Percentiles rank a stretch among this genome's conserved stretches.
Evolutionary conservation across 2,329 filamentous ascomycete genomes (phyloP).

Genomic region (Alternaria longipes): DNA sequence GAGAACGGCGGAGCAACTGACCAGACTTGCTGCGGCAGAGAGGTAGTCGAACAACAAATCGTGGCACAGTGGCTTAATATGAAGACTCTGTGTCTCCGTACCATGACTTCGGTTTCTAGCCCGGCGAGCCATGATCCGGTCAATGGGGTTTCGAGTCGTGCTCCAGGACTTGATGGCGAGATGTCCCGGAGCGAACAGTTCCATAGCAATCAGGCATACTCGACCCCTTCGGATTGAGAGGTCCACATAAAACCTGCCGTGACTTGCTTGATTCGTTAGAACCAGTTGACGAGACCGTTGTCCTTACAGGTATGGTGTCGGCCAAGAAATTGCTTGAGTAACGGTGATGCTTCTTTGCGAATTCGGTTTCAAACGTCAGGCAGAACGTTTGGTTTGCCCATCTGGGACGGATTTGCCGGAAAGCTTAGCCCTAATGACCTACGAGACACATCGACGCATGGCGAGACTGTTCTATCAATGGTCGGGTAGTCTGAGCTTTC

Average conservation of each 20-base stretch:
- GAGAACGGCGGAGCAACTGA: conserved; percentile 32
- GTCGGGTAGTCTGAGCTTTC: neutral
- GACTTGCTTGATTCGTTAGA: conserved; percentile 16
- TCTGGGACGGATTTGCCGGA: conserved; percentile 24
- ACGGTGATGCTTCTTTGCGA: conserved; percentile 31
- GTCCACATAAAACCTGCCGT: neutral
- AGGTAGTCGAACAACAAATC: conserved; percentile 10
- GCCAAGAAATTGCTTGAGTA: conserved; percentile 33
- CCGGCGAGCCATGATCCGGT: conserved; percentile 16
- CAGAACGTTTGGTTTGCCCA: conserved; percentile 38
- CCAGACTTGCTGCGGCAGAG: conserved; percentile 44
- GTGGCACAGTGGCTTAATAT: conserved; percentile 36
- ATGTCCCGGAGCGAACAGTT: conserved; percentile 5
- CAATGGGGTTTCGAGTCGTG: conserved; percentile 16
- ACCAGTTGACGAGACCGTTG: conserved; percentile 19
- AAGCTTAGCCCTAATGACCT: conserved; percentile 26
- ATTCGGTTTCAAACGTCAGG: conserved; percentile 40
- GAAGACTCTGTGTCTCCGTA: conserved; percentile 23
- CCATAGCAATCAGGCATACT: conserved; percentile 19
- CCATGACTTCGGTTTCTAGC: conserved; percentile 12
- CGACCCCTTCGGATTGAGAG: neutral
- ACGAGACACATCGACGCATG: conserved; percentile 14
- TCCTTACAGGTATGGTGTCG: conserved; percentile 36
- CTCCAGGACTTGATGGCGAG: conserved; percentile 8
- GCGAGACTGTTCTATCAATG: conserved; percentile 2